Evolutionary conservation across 2,329 filamentous ascomycete species (phyloP).

Genomic region (Monilinia fructicola): DNA sequence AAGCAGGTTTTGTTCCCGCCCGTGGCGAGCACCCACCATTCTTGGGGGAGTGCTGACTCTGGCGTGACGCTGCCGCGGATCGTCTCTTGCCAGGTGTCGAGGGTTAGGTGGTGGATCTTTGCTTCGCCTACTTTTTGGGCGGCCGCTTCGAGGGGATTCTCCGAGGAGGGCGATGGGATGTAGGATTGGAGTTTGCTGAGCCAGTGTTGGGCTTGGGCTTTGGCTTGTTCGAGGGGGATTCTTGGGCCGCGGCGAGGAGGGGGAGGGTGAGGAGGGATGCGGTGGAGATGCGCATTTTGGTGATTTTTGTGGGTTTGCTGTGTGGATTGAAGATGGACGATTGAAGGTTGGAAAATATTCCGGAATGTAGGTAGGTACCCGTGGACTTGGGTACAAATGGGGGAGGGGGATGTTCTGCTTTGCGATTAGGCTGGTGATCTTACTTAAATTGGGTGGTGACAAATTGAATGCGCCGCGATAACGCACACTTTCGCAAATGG

Average conservation of each 20-base stretch:
- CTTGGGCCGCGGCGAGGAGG: slow-evolving; percentile 53
- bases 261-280: slow-evolving; percentile 55
- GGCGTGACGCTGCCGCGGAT: slow-evolving; percentile 62
- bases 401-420: not conserved
- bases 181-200: slow-evolving; percentile 59
- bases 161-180: slow-evolving; percentile 48
- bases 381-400: too few species aligned
- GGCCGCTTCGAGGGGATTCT: slow-evolving; percentile 45
- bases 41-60: slow-evolving; percentile 59
- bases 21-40: slow-evolving; percentile 74
- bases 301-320: not conserved
- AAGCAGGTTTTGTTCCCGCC: slow-evolving; percentile 75
- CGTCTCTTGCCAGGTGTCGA: slow-evolving; percentile 70
- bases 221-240: slow-evolving; percentile 55
- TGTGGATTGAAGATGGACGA: not conserved
- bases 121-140: slow-evolving; percentile 52
- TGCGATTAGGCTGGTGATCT: slow-evolving; percentile 15
- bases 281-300: slow-evolving; percentile 57
- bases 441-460: not conserved
- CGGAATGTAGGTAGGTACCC: not conserved
- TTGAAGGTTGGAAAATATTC: not conserved
- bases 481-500: slow-evolving; percentile 6
- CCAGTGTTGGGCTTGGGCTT: slow-evolving; percentile 63
- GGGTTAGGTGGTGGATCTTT: slow-evolving; percentile 58
- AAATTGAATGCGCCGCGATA: slow-evolving; percentile 21